Base-by-base conservation (phyloP, 768 basidiomycete genomes). In the Rhodocollybia butyracea region DNA sequence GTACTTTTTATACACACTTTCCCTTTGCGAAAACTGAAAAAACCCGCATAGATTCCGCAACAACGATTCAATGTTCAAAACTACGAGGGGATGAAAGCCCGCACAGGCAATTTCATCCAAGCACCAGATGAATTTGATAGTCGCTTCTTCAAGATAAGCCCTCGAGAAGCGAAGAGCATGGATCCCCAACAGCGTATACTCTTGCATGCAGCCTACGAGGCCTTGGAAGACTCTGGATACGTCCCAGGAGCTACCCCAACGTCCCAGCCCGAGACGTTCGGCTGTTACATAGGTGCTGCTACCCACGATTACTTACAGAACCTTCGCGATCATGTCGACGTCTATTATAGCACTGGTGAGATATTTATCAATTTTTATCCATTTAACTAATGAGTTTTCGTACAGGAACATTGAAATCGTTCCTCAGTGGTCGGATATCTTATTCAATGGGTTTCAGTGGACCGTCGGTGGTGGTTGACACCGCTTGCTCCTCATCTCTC, bases 161-260 rank as follows among this genome's bases (percentile, higher is more conserved):
- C 89, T 2, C 79, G 88, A 5, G 88, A 90, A 67, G 88, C 89
- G 13, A 80, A 71, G 57, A 81, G 74, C 65, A 89, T 89, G 86
- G 86, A 89, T 62, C 88, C 89, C 6, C 88, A 89, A 59, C 87
- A 89, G 59, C 78, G 88, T 4, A 60, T 90, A 31, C 70, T 90
- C 4, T 74, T 90, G 15, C 86, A 85, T 36, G 76, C 80, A 2
- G 85, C 84, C 4, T 80, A 87, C 51, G 78, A 86, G 55, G 88
- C 88, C 0, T 72, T 90, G 3, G 87, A 89, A 63, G 76, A 82
- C 57, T 78, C 87, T 3, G 89, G 88, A 0, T 89, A 86, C 62
- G 80, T 86, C 13, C 85, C 87, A 0, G 69, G 80, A 47, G 73
- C 79, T 2, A 84, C 83, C 0, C 67, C 73, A 5, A 73, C 76